phyloP scores from a whole-genome alignment of 495 filamentous ascomycete species.

The Aspergillus asperescens region DNA sequence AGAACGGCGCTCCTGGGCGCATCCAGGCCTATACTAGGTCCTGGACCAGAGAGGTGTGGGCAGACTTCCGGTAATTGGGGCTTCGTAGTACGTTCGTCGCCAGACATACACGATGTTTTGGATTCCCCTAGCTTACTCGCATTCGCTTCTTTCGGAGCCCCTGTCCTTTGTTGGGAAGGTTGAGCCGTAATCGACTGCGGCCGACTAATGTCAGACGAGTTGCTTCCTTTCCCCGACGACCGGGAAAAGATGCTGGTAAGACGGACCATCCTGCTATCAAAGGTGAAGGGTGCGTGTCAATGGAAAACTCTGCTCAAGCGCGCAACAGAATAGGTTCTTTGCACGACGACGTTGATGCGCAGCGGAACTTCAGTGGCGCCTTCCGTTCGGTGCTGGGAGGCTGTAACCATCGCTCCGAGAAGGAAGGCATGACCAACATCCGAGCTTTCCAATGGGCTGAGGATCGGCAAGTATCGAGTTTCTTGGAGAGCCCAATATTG shows the following conservation, averaged over 20 bases:
- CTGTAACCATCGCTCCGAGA: not conserved
- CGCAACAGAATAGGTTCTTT: not conserved
- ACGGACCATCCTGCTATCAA: constrained; percentile 8
- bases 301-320: not conserved
- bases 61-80: not conserved
- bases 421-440: not conserved
- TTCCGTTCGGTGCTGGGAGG: not conserved
- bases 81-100: not conserved
- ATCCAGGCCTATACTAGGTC: not conserved
- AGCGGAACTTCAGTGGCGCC: not conserved
- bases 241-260: constrained; percentile 7
- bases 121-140: not conserved
- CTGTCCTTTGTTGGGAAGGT: not conserved
- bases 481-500: not conserved
- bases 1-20: not conserved
- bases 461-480: not conserved
- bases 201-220: not conserved
- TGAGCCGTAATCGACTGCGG: not conserved
- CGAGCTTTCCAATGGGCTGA: not conserved
- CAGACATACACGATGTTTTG: not conserved
- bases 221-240: constrained; percentile 1
- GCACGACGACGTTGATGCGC: not conserved
- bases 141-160: not conserved
- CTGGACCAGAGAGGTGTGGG: not conserved
- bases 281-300: not conserved